Evolutionary conservation across 179 eudicot species (phyloP).

Genomic region (Beta corolliflora): DNA sequence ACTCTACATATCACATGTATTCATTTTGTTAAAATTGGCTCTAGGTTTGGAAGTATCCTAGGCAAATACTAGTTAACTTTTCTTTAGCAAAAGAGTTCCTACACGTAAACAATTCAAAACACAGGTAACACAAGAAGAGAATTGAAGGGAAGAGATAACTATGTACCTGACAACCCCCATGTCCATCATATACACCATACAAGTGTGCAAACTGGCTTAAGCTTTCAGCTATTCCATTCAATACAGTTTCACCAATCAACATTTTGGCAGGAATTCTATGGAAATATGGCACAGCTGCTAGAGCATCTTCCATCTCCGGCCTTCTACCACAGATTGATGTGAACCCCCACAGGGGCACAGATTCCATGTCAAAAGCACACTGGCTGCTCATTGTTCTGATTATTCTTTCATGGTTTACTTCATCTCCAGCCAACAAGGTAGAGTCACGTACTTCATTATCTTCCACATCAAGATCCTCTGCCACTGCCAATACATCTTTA

Average conservation of each 20-base stretch:
- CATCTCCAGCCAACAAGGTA: slow-evolving; percentile 28
- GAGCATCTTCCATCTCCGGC: slow-evolving; percentile 72
- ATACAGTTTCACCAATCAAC: slow-evolving; percentile 36
- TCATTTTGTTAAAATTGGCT: not conserved
- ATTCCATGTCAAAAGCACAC: slow-evolving; percentile 30
- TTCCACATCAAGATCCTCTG: slow-evolving; percentile 46
- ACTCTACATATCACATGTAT: not conserved
- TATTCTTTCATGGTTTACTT: slow-evolving; percentile 37
- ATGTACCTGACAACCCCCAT: slow-evolving; percentile 68
- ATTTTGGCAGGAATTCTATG: slow-evolving; percentile 51
- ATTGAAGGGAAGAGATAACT: slow-evolving; percentile 12
- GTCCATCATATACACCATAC: slow-evolving; percentile 79
- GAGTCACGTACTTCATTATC: slow-evolving; percentile 34
- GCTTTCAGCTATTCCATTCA: slow-evolving; percentile 40
- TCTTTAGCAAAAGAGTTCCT: not conserved
- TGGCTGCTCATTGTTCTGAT: slow-evolving; percentile 38
- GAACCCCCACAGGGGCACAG: slow-evolving; percentile 60
- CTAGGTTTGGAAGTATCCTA: not conserved
- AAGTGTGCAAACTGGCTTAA: slow-evolving; percentile 45
- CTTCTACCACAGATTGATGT: slow-evolving; percentile 57
- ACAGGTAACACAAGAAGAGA: not conserved
- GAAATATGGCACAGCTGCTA: slow-evolving; percentile 49
- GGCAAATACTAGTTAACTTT: not conserved
- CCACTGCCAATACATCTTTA: slow-evolving; percentile 37
- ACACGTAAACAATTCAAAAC: not conserved